Evolutionary conservation across 805 yeast species (phyloP).

Genomic region (Ogataea populi-albae): DNA sequence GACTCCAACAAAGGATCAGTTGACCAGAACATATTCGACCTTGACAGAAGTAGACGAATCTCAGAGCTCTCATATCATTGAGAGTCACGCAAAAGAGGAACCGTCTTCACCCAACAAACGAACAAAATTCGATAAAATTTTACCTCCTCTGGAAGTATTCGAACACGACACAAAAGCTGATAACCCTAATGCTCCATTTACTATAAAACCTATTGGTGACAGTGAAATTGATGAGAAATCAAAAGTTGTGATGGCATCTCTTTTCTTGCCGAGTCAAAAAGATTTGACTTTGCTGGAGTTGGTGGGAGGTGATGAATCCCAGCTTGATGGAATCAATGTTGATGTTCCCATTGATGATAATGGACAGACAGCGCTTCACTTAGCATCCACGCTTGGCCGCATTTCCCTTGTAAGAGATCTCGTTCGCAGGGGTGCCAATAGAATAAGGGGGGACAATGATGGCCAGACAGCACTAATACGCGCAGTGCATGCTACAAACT

Average conservation of each 20-base stretch:
- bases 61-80: constrained; percentile 6
- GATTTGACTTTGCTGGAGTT: constrained; percentile 26
- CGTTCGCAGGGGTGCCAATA: constrained; percentile 63
- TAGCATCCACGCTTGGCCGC: constrained; percentile 93
- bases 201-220: constrained; percentile 45
- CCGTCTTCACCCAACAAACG: constrained; percentile 12
- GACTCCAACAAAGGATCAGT: constrained; percentile 49
- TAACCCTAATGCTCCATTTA: constrained; percentile 46
- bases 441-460: constrained; percentile 68
- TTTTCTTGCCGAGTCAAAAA: constrained; percentile 45
- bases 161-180: constrained; percentile 37
- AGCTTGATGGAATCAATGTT: constrained; percentile 46
- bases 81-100: background rate
- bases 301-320: constrained; percentile 28
- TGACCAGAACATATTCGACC: constrained; percentile 18
- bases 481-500: constrained; percentile 79
- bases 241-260: constrained; percentile 43
- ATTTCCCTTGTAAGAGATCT: constrained; percentile 64
- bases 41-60: constrained; percentile 22
- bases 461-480: constrained; percentile 89
- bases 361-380: constrained; percentile 91
- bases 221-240: constrained; percentile 29
- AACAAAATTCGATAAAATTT: constrained; percentile 10
- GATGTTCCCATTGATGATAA: constrained; percentile 90
- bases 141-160: constrained; percentile 29